Percentiles rank a stretch among this genome's conserved stretches.
These are phyloP conservation scores for Gentiana macrophylla DNA, from an alignment of 257 asterid species.

Conservation along the genomic window DNA sequence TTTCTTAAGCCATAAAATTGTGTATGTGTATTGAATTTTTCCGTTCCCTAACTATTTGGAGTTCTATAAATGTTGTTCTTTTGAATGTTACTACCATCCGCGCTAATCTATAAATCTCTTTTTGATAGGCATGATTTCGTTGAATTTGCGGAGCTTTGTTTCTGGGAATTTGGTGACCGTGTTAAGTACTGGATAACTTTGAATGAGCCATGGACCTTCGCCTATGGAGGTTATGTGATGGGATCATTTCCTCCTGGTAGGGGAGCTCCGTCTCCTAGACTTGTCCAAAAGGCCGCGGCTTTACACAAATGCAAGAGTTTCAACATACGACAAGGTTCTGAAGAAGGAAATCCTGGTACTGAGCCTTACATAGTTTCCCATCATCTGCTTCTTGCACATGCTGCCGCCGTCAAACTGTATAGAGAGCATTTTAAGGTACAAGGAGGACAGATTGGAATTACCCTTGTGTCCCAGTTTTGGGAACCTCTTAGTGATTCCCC, in stretches of 20 bases:
- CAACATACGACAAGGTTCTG: background rate
- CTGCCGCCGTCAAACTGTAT: slow-evolving; percentile 31
- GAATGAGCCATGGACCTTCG: background rate
- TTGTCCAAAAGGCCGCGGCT: background rate
- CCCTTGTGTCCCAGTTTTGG: too few relatives aligned
- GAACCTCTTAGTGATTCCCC: too few relatives aligned
- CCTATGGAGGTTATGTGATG: background rate
- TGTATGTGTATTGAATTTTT: background rate
- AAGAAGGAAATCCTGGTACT: slow-evolving; percentile 17
- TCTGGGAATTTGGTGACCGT: slow-evolving; percentile 3
- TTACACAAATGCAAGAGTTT: background rate
- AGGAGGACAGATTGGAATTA: too few relatives aligned
- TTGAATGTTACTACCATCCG: background rate
- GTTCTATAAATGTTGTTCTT: background rate
- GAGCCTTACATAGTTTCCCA: slow-evolving; percentile 45
- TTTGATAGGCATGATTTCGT: background rate
- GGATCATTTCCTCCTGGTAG: background rate
- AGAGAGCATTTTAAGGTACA: slow-evolving; percentile 15
- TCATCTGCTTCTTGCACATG: slow-evolving; percentile 36
- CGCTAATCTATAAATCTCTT: too few relatives aligned
- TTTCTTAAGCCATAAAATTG: slow-evolving; percentile 4
- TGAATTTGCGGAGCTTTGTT: background rate
- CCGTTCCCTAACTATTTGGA: background rate
- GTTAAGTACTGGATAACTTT: background rate
- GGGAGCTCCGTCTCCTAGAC: background rate